Base-by-base conservation (phyloP, 768 basidiomycete species). In the Lactarius quietus region DNA sequence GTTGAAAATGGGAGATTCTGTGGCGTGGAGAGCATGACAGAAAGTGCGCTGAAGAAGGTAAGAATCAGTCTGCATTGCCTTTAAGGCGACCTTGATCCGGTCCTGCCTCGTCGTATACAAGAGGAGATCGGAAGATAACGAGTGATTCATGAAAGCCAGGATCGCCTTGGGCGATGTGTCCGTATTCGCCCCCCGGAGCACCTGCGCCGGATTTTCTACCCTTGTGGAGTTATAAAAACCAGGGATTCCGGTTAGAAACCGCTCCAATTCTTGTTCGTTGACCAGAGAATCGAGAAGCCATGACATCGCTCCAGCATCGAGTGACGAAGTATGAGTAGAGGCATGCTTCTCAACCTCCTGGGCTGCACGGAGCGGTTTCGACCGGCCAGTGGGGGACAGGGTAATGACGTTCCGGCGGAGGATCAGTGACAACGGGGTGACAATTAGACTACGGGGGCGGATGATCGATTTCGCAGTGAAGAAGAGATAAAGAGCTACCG, bases 191-290 rank as follows among this genome's bases (percentile, higher is more conserved):
- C 6, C 12, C 23, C 31, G 31, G 33, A 65, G 33, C 12, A 56
- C 43, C 12, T 54, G 23, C 6, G 58, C 53, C 1, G 57, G 62
- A 3, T 55, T 52, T 55, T 64, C 52, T 31, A 64, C 52, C 23
- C 14, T 18, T 4, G 59, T 65, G 20, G 53, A 65, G 0, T 28
- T 17, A 31, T 65, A 65, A 15, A 65, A 64, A 6, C 26, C 33
- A 12, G 63, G 58, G 9, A 64, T 23, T n/a, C 58, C 53, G 1
- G 53, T 26, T 20, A 64, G 2, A 28, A 65, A 65, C 10, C 45
- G 26, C 43, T 55, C 39, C 41, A 65, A 6, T 1, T 65, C 64
- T 43, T 65, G 31, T 20, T 65, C 64, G 12, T 60, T 18, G n/a
- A 20, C 28, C 33, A 60, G 29, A 23, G 52, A 43, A 18, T 36